A percentile compares a stretch with the other conserved stretches of the same genome.
Conservation (phyloP, 192 early-diverging fungal genomes). For the Umbelopsis ramanniana region DNA sequence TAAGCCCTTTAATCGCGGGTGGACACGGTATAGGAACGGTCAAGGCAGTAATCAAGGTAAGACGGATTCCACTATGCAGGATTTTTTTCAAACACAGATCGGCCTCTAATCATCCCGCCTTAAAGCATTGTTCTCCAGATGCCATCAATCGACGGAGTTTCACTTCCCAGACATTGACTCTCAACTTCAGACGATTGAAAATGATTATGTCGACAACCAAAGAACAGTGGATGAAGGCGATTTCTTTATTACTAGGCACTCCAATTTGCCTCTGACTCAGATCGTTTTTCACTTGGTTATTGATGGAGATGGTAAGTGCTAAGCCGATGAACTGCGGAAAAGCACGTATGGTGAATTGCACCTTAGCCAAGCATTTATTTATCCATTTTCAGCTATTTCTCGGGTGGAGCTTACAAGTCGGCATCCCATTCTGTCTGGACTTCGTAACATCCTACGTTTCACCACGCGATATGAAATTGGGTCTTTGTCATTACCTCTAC, state of each 20-base stretch:
- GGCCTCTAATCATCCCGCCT: neutral
- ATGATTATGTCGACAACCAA: constrained; percentile 42
- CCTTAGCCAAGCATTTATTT: neutral
- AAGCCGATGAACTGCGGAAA: neutral
- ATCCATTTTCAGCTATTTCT: constrained; percentile 25
- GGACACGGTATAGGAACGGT: constrained; percentile 36
- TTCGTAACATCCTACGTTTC: constrained; percentile 64
- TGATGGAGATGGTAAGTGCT: constrained; percentile 50
- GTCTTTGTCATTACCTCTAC: constrained; percentile 63
- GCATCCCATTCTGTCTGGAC: constrained; percentile 56
- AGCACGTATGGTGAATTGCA: neutral
- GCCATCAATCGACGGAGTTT: constrained; percentile 72
- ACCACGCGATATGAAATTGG: constrained; percentile 67
- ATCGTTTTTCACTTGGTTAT: constrained; percentile 78
- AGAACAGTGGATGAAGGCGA: constrained; percentile 61
- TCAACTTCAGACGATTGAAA: constrained; percentile 62
- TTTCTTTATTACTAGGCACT: constrained; percentile 77
- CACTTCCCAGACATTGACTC: constrained; percentile 73
- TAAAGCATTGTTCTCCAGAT: constrained; percentile 66
- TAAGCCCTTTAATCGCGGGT: constrained; percentile 13
- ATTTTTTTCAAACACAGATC: neutral
- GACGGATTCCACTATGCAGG: neutral
- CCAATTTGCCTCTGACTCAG: constrained; percentile 73
- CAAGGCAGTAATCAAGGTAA: constrained; percentile 43
- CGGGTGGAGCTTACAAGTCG: constrained; percentile 30